Conservation (phyloP, 2,329 filamentous ascomycete species). For the Sporothrix curviconia region DNA sequence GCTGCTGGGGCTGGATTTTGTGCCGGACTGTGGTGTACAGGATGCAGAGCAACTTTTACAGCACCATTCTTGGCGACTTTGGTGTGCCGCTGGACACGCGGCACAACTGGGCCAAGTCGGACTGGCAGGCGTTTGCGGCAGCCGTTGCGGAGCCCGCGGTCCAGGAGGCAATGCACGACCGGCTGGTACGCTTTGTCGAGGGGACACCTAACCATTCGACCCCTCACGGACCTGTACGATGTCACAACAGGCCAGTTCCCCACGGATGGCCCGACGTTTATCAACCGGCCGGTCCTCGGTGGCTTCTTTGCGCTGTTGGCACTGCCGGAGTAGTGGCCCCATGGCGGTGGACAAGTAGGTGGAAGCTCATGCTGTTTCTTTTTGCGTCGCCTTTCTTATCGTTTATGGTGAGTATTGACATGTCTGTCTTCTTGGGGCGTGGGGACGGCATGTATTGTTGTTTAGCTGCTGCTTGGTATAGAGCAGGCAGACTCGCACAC, state of each 20-base stretch:
- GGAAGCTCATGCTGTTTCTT: not conserved
- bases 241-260: conserved; percentile 62
- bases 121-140: conserved; percentile 85
- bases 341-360: not conserved
- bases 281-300: conserved; percentile 71
- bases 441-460: not conserved
- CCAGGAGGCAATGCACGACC: conserved; percentile 58
- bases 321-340: conserved; percentile 31
- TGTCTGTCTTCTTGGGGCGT: no score
- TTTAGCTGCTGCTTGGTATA: not conserved
- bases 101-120: conserved; percentile 75
- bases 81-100: conserved; percentile 78
- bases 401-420: no score
- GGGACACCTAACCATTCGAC: conserved; percentile 62
- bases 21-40: conserved; percentile 69
- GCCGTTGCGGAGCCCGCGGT: conserved; percentile 60
- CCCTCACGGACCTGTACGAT: conserved; percentile 73
- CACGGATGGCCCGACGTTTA: conserved; percentile 53
- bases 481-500: not conserved
- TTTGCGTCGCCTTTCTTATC: no score
- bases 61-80: conserved; percentile 62
- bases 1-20: conserved; percentile 68
- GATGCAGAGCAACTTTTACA: conserved; percentile 72
- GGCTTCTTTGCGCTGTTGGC: conserved; percentile 75
- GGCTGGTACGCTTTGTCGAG: conserved; percentile 67